Conservation (phyloP, 352 stramenopile genomes). For the Phytophthora pinifolia region DNA sequence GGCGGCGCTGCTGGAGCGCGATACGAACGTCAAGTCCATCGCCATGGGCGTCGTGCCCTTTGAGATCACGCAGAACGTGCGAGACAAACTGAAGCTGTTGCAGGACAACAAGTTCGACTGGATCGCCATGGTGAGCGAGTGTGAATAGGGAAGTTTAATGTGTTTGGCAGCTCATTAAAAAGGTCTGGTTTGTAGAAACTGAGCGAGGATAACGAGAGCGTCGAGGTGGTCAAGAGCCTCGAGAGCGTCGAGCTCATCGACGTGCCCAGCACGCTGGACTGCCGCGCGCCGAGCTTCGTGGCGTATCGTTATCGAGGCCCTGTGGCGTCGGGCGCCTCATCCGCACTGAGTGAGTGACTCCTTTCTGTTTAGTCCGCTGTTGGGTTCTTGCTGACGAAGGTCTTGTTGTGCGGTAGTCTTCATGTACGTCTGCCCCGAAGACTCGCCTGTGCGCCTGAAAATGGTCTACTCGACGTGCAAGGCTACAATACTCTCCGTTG, state of each 20-base stretch:
- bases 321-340: conserved; percentile 32
- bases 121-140: conserved; percentile 74
- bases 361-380: background rate
- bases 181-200: conserved; percentile 51
- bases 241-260: conserved; percentile 73
- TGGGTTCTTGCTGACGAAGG: background rate
- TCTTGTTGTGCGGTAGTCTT: conserved; percentile 53
- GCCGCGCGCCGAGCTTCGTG: conserved; percentile 73
- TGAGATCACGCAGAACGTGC: conserved; percentile 77
- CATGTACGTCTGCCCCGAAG: conserved; percentile 90
- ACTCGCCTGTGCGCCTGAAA: conserved; percentile 82
- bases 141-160: background rate
- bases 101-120: conserved; percentile 86
- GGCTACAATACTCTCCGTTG: conserved; percentile 74
- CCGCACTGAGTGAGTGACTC: conserved; percentile 39
- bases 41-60: conserved; percentile 91
- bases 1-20: conserved; percentile 71
- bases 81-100: conserved; percentile 74
- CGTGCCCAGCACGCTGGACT: conserved; percentile 56
- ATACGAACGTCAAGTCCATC: conserved; percentile 86
- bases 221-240: conserved; percentile 80
- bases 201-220: conserved; percentile 71
- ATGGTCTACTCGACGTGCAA: conserved; percentile 93
- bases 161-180: no score
- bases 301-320: conserved; percentile 67